These are phyloP conservation scores for Curvularia verruculosa DNA, from an alignment of 2,329 filamentous ascomycete species.

Conservation along the genomic window DNA sequence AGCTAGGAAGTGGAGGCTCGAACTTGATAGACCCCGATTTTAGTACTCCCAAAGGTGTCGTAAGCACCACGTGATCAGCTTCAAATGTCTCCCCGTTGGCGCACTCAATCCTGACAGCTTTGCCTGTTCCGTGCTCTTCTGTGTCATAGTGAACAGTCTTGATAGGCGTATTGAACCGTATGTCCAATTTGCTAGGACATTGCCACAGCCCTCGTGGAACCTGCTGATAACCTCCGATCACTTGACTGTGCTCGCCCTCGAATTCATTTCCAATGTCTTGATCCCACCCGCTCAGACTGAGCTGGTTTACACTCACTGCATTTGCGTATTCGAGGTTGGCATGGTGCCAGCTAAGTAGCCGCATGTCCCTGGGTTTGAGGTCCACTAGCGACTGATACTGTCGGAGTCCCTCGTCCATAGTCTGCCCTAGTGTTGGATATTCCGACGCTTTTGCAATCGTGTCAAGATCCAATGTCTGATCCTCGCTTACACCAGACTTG, in stretches of 20 bases:
- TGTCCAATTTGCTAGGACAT: conserved; percentile 75
- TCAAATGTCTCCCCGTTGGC: conserved; percentile 77
- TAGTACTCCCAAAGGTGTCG: conserved; percentile 86
- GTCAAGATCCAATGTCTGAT: conserved; percentile 73
- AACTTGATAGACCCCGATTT: conserved; percentile 86
- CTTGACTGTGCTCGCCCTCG: conserved; percentile 91
- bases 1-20: conserved; percentile 83
- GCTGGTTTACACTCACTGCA: conserved; percentile 81
- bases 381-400: conserved; percentile 87
- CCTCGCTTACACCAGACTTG: conserved; percentile 64
- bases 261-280: conserved; percentile 98
- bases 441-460: conserved; percentile 64
- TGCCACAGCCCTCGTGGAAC: conserved; percentile 85
- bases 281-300: conserved; percentile 93
- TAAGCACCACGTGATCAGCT: conserved; percentile 91
- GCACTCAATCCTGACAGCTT: conserved; percentile 60
- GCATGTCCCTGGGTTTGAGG: conserved; percentile 82
- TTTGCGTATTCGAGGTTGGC: conserved; percentile 98
- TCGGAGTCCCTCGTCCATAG: conserved; percentile 87
- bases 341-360: conserved; percentile 96
- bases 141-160: conserved; percentile 69
- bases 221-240: conserved; percentile 92
- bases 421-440: conserved; percentile 81
- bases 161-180: conserved; percentile 75
- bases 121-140: conserved; percentile 23